A percentile compares a stretch with the other conserved stretches of the same genome.
These are phyloP conservation scores for Sesbania bispinosa DNA, from an alignment of 306 rosid species.

Conservation along the genomic window DNA sequence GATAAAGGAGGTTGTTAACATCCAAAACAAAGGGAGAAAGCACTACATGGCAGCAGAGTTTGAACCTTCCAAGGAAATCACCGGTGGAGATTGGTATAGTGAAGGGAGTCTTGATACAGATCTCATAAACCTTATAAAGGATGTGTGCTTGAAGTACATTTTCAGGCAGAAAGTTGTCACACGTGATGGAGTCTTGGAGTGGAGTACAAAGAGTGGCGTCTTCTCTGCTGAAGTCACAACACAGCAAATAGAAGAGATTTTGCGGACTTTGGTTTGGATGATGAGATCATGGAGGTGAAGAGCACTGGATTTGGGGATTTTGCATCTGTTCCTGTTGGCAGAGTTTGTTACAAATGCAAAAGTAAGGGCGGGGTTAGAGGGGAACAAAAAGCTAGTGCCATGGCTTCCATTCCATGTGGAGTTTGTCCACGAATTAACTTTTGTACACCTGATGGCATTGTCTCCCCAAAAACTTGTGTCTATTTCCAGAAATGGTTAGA, in stretches of 20 bases:
- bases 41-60: constrained; percentile 71
- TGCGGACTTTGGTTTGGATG: constrained; percentile 59
- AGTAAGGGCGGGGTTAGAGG: constrained; percentile 43
- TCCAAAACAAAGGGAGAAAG: constrained; percentile 62
- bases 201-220: constrained; percentile 19
- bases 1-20: constrained; percentile 62
- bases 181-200: constrained; percentile 40
- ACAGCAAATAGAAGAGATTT: constrained; percentile 54
- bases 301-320: constrained; percentile 69
- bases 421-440: constrained; percentile 62
- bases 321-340: constrained; percentile 47
- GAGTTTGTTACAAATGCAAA: constrained; percentile 55
- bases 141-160: constrained; percentile 35
- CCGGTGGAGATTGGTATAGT: constrained; percentile 68
- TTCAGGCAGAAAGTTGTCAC: constrained; percentile 47
- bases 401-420: constrained; percentile 73
- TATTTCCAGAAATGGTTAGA: constrained; percentile 66
- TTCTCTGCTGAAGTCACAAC: constrained; percentile 32
- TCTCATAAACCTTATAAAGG: constrained; percentile 42
- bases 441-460: constrained; percentile 62
- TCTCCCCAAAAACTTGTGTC: constrained; percentile 65
- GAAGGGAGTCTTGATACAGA: constrained; percentile 51
- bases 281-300: constrained; percentile 48
- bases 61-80: constrained; percentile 64
- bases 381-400: constrained; percentile 40